Percentiles rank a stretch among this genome's conserved stretches.
These are phyloP conservation scores for Leptographium wingfieldii DNA, from an alignment of 2,329 filamentous ascomycete species.

Conservation along the genomic window DNA sequence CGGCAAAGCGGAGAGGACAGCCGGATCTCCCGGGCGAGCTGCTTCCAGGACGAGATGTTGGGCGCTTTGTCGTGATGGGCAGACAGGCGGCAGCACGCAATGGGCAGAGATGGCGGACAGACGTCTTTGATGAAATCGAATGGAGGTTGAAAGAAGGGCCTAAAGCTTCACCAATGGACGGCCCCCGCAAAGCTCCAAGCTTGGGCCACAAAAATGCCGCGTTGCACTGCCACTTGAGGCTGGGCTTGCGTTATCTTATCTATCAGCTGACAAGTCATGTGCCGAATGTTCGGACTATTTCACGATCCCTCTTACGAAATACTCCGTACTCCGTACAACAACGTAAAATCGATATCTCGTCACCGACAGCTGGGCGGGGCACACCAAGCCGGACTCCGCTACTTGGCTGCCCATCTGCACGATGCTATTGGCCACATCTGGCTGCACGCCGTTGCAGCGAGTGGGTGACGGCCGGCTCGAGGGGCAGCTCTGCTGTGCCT, in stretches of 20 bases:
- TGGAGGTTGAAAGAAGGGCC: background rate
- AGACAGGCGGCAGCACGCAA: background rate
- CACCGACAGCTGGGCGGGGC: background rate
- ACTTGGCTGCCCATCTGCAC: background rate
- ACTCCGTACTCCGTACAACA: no score
- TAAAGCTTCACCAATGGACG: background rate
- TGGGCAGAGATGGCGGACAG: background rate
- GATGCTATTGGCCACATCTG: background rate
- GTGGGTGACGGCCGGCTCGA: background rate
- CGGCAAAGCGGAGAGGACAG: background rate
- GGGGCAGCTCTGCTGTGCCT: background rate
- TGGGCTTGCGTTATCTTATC: background rate
- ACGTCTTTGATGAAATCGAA: background rate
- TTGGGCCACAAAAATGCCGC: slow-evolving; percentile 15
- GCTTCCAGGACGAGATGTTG: background rate
- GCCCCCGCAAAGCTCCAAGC: slow-evolving; percentile 8
- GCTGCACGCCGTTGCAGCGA: background rate
- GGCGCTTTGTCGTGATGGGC: background rate
- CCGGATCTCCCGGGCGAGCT: background rate
- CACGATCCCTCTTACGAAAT: background rate
- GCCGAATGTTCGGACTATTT: background rate
- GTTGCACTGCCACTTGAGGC: slow-evolving; percentile 5
- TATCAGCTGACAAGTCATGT: background rate
- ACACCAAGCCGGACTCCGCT: background rate
- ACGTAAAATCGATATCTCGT: no score